phyloP scores from a whole-genome alignment of 139 green algal genomes.

The Limnomonas spitsbergensis region DNA sequence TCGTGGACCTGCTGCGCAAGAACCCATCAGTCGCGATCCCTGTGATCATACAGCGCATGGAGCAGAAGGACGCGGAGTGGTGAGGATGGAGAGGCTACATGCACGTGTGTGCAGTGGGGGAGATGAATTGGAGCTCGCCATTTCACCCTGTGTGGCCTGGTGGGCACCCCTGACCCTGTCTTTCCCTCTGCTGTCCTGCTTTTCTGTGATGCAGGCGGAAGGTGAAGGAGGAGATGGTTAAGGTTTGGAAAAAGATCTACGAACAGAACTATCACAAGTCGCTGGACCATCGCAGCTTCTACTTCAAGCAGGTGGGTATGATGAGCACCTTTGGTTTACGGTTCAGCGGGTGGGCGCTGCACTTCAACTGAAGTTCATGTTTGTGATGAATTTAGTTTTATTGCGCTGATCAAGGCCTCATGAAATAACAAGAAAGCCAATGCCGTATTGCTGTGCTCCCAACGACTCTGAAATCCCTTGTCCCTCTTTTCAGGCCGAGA shows the following conservation, averaged over 20 bases:
- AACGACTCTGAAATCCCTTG: too few relatives aligned
- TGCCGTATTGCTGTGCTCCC: too few relatives aligned
- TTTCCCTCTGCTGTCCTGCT: too few relatives aligned
- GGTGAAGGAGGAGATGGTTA: slow-evolving; percentile 74
- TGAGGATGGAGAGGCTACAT: slow-evolving; percentile 18
- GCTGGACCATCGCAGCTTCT: slow-evolving; percentile 97
- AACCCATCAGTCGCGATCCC: slow-evolving; percentile 83
- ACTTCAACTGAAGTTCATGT: too few relatives aligned
- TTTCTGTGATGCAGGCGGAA: too few relatives aligned
- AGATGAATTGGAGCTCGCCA: too few relatives aligned
- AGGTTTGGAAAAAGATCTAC: slow-evolving; percentile 85
- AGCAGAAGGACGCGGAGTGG: slow-evolving; percentile 95
- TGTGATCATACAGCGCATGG: slow-evolving; percentile 80
- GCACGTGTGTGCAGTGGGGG: too few relatives aligned
- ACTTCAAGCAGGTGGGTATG: slow-evolving; percentile 91
- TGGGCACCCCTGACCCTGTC: too few relatives aligned
- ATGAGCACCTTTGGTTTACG: background rate
- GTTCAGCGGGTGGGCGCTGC: background rate
- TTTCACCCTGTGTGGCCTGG: too few relatives aligned
- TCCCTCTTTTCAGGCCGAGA: slow-evolving; percentile 74
- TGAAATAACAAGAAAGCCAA: too few relatives aligned
- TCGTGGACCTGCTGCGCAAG: slow-evolving; percentile 61
- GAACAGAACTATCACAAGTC: slow-evolving; percentile 96
- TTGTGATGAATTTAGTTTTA: too few relatives aligned
- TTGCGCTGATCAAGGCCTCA: too few relatives aligned